phyloP scores from a whole-genome alignment of 495 filamentous ascomycete species.

The Aspergillus ellipticus region DNA sequence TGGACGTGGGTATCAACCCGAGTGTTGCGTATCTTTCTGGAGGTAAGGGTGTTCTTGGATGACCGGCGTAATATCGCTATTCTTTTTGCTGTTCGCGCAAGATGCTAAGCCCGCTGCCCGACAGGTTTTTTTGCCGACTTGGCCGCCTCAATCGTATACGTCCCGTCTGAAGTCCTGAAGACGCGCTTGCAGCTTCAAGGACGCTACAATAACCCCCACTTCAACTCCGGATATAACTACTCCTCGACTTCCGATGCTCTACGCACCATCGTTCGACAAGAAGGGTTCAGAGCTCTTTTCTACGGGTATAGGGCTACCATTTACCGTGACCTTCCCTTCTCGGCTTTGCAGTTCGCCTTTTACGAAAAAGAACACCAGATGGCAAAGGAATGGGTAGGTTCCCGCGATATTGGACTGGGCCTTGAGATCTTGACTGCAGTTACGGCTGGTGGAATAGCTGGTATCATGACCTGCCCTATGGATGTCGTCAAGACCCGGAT shows the following conservation, averaged over 20 bases:
- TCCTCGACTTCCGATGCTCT: conserved; percentile 72
- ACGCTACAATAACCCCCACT: conserved; percentile 89
- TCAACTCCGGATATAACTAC: conserved; percentile 93
- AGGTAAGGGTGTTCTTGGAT: conserved; percentile 52
- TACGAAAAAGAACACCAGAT: conserved; percentile 88
- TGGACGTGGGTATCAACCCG: conserved; percentile 75
- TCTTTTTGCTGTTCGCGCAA: not conserved
- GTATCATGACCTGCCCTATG: conserved; percentile 89
- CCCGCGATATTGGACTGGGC: conserved; percentile 74
- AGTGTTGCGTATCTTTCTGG: conserved; percentile 80
- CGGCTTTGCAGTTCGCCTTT: conserved; percentile 93
- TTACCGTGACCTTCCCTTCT: conserved; percentile 92
- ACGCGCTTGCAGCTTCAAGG: conserved; percentile 93
- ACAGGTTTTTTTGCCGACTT: conserved; percentile 86
- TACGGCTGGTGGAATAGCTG: conserved; percentile 89
- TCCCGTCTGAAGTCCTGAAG: conserved; percentile 95
- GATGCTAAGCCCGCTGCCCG: not conserved
- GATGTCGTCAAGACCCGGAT: conserved; percentile 97
- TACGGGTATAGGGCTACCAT: conserved; percentile 92
- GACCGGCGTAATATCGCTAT: too few species aligned
- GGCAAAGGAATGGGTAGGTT: conserved; percentile 70
- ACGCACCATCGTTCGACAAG: conserved; percentile 73
- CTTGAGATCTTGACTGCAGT: conserved; percentile 87
- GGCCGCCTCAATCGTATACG: conserved; percentile 87
- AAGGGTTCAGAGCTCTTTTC: conserved; percentile 82